Evolutionary conservation across 495 filamentous ascomycete species (phyloP), one percentile per base, ranked within the genome.

Genomic region (Thermochaetoides thermophila): DNA sequence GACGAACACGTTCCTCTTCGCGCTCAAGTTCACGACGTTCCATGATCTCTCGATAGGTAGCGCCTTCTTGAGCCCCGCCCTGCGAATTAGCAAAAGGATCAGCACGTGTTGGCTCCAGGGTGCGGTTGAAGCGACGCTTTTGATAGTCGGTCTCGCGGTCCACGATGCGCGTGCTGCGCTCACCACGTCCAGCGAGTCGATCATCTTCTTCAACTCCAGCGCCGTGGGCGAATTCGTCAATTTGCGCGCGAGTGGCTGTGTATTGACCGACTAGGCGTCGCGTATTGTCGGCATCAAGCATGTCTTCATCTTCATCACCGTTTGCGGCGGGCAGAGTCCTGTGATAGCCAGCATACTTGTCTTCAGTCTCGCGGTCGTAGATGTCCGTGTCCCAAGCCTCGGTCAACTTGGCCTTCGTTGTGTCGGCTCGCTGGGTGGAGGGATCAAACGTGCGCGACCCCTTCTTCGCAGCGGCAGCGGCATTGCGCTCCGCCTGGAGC

Each of bases 131-230:
- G 31, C 84, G 74, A 35, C 86, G 83, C 61, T 94, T 94, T 59
- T 99, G 91, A 50, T 99, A 99, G 50, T 95, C 87, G 35, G 86
- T 91, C 64, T 96, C 85, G 39, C 91, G 75, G 45, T 86, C 83
- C 13, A 78, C 70, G 53, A 99, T 93, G 47, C 84, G 76, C 15
- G 78, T 83, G 53, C 80, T 74, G 60, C 89, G 80, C 60, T 95
- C 89, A 50, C 83, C 77, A 29, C 59, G 57, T 19, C 78, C 79
- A 22, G 84, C 64, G 40, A 99, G 63, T 9, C 84, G 80, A 49
- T 99, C 91, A 42, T 89, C 86, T 55, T 95, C 87, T 52, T 86
- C 83, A 15, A 84, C 83, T 26, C 81, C 81, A 38, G 69, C 72
- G 30, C 84, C 84, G 27, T 64, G 74, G 7, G 87, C 82, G 60